These are phyloP conservation scores for Scheffersomyces amazonensis DNA, from an alignment of 805 yeast species.

Conservation along the genomic window DNA sequence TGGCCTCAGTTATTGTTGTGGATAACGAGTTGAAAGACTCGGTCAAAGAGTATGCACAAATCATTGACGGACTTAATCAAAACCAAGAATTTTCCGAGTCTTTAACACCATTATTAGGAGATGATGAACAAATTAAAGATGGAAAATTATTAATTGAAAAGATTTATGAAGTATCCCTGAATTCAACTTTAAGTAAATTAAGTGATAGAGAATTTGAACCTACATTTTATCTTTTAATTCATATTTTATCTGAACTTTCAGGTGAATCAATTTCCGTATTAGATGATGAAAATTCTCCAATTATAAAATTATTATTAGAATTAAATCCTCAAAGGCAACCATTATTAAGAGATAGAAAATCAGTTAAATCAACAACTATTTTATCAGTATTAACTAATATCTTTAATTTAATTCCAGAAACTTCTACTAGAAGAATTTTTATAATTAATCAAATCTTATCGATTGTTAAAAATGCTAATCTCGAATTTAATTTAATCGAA, in stretches of 20 bases:
- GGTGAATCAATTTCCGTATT: conserved; percentile 19
- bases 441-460: conserved; percentile 30
- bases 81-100: conserved; percentile 23
- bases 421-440: conserved; percentile 27
- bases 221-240: conserved; percentile 38
- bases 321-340: conserved; percentile 35
- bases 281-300: conserved; percentile 17
- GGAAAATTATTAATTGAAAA: conserved; percentile 24
- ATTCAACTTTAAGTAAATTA: conserved; percentile 29
- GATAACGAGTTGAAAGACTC: conserved; percentile 42
- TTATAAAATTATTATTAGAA: conserved; percentile 26
- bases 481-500: conserved; percentile 31
- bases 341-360: conserved; percentile 42
- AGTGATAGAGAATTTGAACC: conserved; percentile 45
- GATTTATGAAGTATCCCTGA: conserved; percentile 25
- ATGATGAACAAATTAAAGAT: conserved; percentile 21
- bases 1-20: conserved; percentile 44
- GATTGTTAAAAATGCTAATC: conserved; percentile 24
- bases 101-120: conserved; percentile 1
- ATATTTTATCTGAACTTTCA: conserved; percentile 31
- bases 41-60: conserved; percentile 36
- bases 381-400: conserved; percentile 39
- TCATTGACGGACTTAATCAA: conserved; percentile 31
- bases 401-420: conserved; percentile 39
- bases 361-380: conserved; percentile 39